Base-by-base conservation (phyloP, 2,329 filamentous ascomycete genomes). In the Cercospora nicotianae region DNA sequence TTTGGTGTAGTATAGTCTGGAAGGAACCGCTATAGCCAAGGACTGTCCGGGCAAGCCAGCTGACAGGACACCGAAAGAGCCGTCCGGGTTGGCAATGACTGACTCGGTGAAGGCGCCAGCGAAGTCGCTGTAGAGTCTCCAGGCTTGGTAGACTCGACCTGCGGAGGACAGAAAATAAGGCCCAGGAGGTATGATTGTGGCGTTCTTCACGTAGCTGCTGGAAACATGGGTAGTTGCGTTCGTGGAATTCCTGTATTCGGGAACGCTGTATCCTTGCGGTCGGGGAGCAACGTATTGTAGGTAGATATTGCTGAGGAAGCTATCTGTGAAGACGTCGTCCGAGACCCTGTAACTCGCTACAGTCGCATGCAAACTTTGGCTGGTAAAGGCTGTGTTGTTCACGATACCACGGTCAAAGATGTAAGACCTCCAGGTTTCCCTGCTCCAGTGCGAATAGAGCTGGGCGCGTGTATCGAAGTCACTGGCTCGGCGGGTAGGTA, bases 1-100 rank as follows among this genome's bases (percentile, higher is more conserved):
- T 57, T 81, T 83, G 2, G 81, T 84, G 76, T 81, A 87, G 78
- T 89, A 89, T 0, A 90, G 79, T 9, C 88, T 82, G 6, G 87
- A 89, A 3, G 87, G 87, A 0, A 90, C 88, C 3, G 80, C 83
- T 60, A 83, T 80, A 33, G 79, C 83, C 51, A 83, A 72, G 66
- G 82, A 77, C 65, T 82, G 80, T 5, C 82, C 81, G 1, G 75
- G 61, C 33, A 73, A 20, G 28, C 72, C 71, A n/a, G 81, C 81
- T 16, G 80, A 81, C 8, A 85, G 78, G 0, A 83, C 80, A 4
- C 77, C 79, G 73, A 79, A 84, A 0, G 77, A 78, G 1, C 80
- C 81, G 57, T 81, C 77, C 3, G 72, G 69, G 36, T 76, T 79
- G 2, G 76, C 67, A 10, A 83, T 79, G 1, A 79, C 72, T 9